These are phyloP conservation scores for Flaveria linearis DNA, from an alignment of 129 eudicot genomes.

Conservation along the genomic window DNA sequence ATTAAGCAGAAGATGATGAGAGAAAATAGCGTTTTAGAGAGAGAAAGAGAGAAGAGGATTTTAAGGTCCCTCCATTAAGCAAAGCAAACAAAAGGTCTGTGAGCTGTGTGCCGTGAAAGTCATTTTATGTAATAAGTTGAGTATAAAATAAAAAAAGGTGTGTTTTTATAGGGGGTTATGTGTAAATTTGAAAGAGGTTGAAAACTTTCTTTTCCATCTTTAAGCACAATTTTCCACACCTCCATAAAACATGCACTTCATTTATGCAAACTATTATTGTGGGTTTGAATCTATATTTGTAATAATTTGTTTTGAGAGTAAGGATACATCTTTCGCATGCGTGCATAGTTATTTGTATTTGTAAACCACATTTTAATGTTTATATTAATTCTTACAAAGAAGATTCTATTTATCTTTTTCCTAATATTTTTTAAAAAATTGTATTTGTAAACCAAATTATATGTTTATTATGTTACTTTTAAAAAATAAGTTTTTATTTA, in stretches of 20 bases:
- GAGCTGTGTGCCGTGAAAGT: conserved; percentile 44
- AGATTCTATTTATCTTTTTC: no score
- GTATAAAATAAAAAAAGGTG: conserved; percentile 29
- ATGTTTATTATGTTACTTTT: no score
- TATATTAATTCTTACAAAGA: no score
- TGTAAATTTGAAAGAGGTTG: conserved; percentile 17
- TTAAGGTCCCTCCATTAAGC: conserved; percentile 77
- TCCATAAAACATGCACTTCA: conserved; percentile 24
- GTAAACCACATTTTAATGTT: no score
- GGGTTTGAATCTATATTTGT: not conserved
- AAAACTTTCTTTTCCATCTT: conserved; percentile 16
- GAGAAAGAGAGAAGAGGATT: conserved; percentile 29
- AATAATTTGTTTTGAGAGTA: not conserved
- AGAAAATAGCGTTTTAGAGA: conserved; percentile 30
- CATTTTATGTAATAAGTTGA: conserved; percentile 33
- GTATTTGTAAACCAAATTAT: no score
- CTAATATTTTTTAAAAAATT: no score
- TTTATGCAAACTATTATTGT: not conserved
- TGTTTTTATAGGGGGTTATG: conserved; percentile 33
- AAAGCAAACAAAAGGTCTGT: conserved; percentile 56
- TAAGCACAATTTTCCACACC: conserved; percentile 28
- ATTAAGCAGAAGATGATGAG: conserved; percentile 32
- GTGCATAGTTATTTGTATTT: no score
- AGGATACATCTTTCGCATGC: not conserved
- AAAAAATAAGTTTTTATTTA: no score